Conservation (phyloP, 2,329 filamentous ascomycete species). For the Trichophyton equinum region DNA sequence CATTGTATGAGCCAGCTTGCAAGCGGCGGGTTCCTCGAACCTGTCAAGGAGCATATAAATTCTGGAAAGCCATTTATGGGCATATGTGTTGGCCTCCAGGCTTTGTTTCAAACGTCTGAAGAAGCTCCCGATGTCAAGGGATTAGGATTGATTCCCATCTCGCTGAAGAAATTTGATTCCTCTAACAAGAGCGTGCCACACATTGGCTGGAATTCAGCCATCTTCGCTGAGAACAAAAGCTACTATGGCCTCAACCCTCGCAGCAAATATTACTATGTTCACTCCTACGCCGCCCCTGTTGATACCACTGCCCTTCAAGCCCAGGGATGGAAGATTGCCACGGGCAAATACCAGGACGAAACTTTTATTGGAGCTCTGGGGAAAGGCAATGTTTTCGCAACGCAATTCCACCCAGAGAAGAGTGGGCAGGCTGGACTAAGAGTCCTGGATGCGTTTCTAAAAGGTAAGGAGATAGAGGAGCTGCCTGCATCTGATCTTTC, state of each 20-base stretch:
- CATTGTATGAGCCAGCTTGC: constrained; percentile 82
- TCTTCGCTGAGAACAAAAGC: constrained; percentile 28
- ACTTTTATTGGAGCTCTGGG: constrained; percentile 85
- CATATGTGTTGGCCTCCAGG: constrained; percentile 90
- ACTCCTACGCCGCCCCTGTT: constrained; percentile 82
- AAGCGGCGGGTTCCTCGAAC: constrained; percentile 68
- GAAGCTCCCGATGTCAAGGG: constrained; percentile 64
- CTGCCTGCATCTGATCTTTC: constrained; percentile 29
- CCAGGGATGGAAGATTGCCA: constrained; percentile 85
- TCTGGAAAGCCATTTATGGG: constrained; percentile 96
- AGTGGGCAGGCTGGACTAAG: constrained; percentile 79
- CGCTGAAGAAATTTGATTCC: constrained; percentile 65
- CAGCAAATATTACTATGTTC: constrained; percentile 98
- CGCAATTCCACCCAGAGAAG: constrained; percentile 97
- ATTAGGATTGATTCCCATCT: constrained; percentile 59
- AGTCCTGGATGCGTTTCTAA: constrained; percentile 72
- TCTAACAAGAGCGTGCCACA: constrained; percentile 82
- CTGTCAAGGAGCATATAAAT: constrained; percentile 69
- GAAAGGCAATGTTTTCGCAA: constrained; percentile 72
- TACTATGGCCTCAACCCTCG: constrained; percentile 67
- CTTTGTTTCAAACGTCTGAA: constrained; percentile 71
- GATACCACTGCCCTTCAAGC: constrained; percentile 58
- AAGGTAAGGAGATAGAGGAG: constrained; percentile 49
- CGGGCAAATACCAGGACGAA: constrained; percentile 73
- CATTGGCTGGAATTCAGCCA: constrained; percentile 93